Evolutionary conservation across 208 protist genomes (phyloP).

Genomic region (Borovskyia barvae): DNA sequence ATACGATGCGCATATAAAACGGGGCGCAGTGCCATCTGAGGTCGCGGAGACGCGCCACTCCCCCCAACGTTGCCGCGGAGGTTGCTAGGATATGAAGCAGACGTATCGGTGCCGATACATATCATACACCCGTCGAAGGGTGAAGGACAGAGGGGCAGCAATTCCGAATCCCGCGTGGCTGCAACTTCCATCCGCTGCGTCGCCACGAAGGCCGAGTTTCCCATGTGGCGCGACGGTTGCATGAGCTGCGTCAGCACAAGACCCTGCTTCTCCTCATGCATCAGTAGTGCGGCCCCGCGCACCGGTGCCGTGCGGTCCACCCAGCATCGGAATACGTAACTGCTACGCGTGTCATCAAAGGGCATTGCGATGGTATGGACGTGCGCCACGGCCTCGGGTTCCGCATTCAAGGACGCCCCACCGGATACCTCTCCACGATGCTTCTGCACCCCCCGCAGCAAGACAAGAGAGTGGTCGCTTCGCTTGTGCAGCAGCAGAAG

Average conservation of each 20-base stretch:
- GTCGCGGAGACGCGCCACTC: neutral
- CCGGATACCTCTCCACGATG: neutral
- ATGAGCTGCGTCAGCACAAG: slow-evolving; percentile 22
- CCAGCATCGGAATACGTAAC: slow-evolving; percentile 31
- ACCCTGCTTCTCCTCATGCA: slow-evolving; percentile 23
- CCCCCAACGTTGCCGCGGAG: neutral
- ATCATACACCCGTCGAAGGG: slow-evolving; percentile 56
- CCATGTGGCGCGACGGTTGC: neutral
- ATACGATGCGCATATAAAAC: slow-evolving; percentile 60
- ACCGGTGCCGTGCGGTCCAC: slow-evolving; percentile 39
- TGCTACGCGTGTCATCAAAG: neutral
- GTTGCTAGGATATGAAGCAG: slow-evolving; percentile 1
- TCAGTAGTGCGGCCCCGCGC: slow-evolving; percentile 27
- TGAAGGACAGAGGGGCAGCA: slow-evolving; percentile 55
- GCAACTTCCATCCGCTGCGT: slow-evolving; percentile 21
- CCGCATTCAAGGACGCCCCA: neutral
- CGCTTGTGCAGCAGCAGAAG: slow-evolving; percentile 34
- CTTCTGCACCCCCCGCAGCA: slow-evolving; percentile 7
- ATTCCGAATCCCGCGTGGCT: slow-evolving; percentile 29
- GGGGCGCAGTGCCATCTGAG: slow-evolving; percentile 25
- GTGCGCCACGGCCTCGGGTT: slow-evolving; percentile 3
- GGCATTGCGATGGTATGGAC: slow-evolving; percentile 5
- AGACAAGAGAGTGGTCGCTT: slow-evolving; percentile 34
- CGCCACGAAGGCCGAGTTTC: neutral
- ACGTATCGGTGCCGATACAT: slow-evolving; percentile 19